Percentiles rank a stretch among this genome's conserved stretches.
Conservation (phyloP, 2,329 filamentous ascomycete genomes). For the Gnomoniopsis smithogilvyi region DNA sequence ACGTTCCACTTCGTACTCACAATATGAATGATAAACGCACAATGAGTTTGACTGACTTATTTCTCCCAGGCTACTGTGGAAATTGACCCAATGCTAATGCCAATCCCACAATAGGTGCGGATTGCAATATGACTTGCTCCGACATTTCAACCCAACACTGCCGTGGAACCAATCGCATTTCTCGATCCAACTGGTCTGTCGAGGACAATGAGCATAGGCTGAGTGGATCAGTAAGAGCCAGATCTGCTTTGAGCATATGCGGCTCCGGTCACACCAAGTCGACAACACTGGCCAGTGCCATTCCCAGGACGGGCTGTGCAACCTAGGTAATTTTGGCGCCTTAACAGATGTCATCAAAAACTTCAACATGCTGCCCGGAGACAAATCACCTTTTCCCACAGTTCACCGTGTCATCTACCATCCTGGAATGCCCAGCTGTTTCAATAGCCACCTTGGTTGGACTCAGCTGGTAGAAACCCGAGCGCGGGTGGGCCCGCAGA, state of each 20-base stretch:
- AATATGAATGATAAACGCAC: background rate
- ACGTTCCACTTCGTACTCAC: background rate
- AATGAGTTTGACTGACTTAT: background rate
- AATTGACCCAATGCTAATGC: background rate
- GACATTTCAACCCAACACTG: background rate
- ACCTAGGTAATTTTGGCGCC: background rate
- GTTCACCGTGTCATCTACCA: background rate
- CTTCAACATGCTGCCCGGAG: background rate
- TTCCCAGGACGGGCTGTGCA: background rate
- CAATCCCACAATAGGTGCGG: background rate
- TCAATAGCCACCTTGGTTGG: background rate
- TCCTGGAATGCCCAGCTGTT: background rate
- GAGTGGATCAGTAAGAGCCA: background rate
- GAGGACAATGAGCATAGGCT: background rate
- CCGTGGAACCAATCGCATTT: background rate
- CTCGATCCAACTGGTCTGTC: background rate
- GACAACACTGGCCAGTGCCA: background rate
- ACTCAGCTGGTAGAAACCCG: background rate
- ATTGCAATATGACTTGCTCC: background rate
- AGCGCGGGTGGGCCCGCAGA: background rate
- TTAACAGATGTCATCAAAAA: background rate
- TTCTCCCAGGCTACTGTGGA: background rate
- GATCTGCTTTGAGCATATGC: background rate
- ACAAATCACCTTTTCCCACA: background rate
- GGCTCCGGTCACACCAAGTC: background rate